These are phyloP conservation scores for Durusdinium trenchii DNA, from an alignment of 73 alveolate species.

Conservation along the genomic window DNA sequence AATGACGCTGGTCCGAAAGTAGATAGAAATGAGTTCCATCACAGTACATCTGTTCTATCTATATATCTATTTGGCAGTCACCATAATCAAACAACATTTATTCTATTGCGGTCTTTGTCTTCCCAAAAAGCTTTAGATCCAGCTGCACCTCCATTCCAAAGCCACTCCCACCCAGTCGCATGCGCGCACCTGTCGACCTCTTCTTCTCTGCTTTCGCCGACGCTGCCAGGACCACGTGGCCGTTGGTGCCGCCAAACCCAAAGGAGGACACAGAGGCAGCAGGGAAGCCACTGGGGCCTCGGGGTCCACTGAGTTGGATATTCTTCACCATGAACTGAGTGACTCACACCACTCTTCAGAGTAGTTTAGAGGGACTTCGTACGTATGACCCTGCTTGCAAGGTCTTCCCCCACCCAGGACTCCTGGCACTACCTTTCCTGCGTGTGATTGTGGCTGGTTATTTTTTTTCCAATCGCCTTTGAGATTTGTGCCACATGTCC, in stretches of 20 bases:
- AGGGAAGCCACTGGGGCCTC: slow-evolving; percentile 55
- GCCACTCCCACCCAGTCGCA: too few species aligned
- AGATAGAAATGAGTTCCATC: background rate
- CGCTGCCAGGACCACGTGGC: slow-evolving; percentile 71
- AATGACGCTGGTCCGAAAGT: background rate
- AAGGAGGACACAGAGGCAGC: slow-evolving; percentile 78
- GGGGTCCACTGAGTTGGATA: background rate
- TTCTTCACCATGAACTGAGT: background rate
- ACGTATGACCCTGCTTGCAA: too few species aligned
- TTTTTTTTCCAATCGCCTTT: too few species aligned
- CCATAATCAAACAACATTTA: background rate
- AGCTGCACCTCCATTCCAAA: background rate
- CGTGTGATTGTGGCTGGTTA: too few species aligned
- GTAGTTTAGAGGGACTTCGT: background rate
- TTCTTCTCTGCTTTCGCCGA: slow-evolving; percentile 14
- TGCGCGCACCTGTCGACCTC: too few species aligned
- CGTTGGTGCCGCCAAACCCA: slow-evolving; percentile 95
- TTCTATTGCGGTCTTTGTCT: background rate
- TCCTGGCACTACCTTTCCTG: too few species aligned
- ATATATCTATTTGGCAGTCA: too few species aligned
- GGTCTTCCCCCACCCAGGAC: too few species aligned
- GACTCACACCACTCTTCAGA: background rate
- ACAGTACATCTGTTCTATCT: background rate
- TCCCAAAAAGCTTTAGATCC: background rate
- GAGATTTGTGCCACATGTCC: too few species aligned